Evolutionary conservation across 495 filamentous ascomycete species (phyloP).

Genomic region (Annulohypoxylon moriforme): DNA sequence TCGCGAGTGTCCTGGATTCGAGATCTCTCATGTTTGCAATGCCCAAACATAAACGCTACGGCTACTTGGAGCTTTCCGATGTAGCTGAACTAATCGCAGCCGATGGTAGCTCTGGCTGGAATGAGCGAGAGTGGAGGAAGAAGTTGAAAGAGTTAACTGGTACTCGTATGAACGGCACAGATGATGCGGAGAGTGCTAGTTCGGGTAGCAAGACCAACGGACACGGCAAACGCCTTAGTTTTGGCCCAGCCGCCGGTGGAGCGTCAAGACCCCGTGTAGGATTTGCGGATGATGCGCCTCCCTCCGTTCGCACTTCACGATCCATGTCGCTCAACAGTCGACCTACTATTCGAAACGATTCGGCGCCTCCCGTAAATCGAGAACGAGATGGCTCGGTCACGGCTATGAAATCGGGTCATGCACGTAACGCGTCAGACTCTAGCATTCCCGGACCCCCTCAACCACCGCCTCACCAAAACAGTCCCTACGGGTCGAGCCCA

Average conservation of each 20-base stretch:
- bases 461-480: constrained; percentile 35
- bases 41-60: constrained; percentile 87
- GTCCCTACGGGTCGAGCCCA: constrained; percentile 34
- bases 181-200: constrained; percentile 56
- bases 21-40: constrained; percentile 98
- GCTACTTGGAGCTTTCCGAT: constrained; percentile 90
- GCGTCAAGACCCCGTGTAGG: constrained; percentile 61
- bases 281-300: constrained; percentile 70
- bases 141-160: constrained; percentile 90
- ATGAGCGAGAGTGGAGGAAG: constrained; percentile 88
- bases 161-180: constrained; percentile 72
- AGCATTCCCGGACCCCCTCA: constrained; percentile 59
- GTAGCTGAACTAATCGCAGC: constrained; percentile 81
- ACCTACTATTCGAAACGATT: constrained; percentile 57
- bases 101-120: constrained; percentile 81
- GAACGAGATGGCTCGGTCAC: constrained; percentile 61
- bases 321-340: constrained; percentile 59
- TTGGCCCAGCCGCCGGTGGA: constrained; percentile 59
- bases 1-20: constrained; percentile 85
- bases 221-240: constrained; percentile 73
- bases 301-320: constrained; percentile 66
- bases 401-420: constrained; percentile 49
- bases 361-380: constrained; percentile 55
- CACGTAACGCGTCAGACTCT: constrained; percentile 54
- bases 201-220: constrained; percentile 69